These are phyloP conservation scores for Marsdenia floribunda DNA, from an alignment of 257 asterid species.

Conservation along the genomic window DNA sequence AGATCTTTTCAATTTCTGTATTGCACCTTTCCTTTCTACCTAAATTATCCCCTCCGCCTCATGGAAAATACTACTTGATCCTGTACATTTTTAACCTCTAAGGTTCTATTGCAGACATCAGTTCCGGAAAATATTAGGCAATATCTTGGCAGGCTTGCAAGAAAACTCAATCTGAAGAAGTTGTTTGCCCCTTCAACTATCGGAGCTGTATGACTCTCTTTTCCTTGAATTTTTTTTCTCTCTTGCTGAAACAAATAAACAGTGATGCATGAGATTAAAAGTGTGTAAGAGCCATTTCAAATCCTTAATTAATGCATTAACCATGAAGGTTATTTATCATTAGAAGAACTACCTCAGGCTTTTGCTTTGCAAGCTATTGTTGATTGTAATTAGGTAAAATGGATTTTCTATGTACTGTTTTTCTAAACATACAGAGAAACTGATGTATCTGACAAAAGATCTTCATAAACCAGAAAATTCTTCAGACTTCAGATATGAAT, in stretches of 20 bases:
- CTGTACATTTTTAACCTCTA: conserved; percentile 8
- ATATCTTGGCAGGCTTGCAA: conserved; percentile 25
- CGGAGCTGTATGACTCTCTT: conserved; percentile 59
- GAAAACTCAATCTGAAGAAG: conserved; percentile 63
- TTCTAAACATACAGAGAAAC: not conserved
- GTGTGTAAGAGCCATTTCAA: not conserved
- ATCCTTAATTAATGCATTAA: not conserved
- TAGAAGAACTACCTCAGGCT: too few species aligned
- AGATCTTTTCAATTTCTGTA: not conserved
- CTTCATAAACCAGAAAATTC: not conserved
- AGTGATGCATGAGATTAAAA: not conserved
- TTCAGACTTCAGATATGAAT: not conserved
- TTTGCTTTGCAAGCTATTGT: not conserved
- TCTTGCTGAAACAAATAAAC: not conserved
- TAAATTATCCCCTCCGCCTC: not conserved
- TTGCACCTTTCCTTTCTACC: not conserved
- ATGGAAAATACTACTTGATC: not conserved
- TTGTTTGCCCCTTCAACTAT: conserved; percentile 74
- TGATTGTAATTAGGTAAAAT: not conserved
- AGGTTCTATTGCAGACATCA: conserved; percentile 42
- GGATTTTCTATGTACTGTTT: not conserved
- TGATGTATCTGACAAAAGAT: not conserved
- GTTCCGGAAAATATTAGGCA: conserved; percentile 33
- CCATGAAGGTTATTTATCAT: not conserved
- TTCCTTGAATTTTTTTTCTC: not conserved